A percentile compares a stretch with the other conserved stretches of the same genome.
phyloP scores from a whole-genome alignment of 768 basidiomycete genomes.

The Macrocybe gigantea region DNA sequence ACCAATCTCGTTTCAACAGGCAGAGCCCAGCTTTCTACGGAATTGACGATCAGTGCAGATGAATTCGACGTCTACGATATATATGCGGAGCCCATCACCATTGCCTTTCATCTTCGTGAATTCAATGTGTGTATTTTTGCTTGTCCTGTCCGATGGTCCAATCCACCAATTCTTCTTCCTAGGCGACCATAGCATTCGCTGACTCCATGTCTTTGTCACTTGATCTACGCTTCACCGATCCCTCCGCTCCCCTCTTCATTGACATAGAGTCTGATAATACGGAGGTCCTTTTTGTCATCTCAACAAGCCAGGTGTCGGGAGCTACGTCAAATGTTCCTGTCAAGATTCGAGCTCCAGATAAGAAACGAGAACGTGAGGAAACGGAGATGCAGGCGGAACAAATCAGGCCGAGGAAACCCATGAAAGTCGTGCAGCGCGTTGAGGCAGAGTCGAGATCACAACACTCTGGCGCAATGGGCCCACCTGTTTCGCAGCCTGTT shows the following conservation, averaged over 20 bases:
- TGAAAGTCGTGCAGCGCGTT: slow-evolving; percentile 42
- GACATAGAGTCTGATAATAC: slow-evolving; percentile 64
- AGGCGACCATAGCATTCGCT: slow-evolving; percentile 80
- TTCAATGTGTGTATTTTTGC: slow-evolving; percentile 53
- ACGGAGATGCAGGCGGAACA: slow-evolving; percentile 22
- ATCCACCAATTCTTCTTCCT: not conserved
- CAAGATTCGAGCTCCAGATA: slow-evolving; percentile 6
- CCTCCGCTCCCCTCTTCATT: slow-evolving; percentile 70
- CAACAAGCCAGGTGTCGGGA: slow-evolving; percentile 60
- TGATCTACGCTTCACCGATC: slow-evolving; percentile 72
- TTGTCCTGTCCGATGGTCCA: not conserved
- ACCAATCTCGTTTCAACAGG: slow-evolving; percentile 27
- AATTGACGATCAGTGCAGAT: slow-evolving; percentile 68
- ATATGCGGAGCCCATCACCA: slow-evolving; percentile 52
- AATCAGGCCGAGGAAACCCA: slow-evolving; percentile 43
- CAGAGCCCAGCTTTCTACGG: slow-evolving; percentile 62
- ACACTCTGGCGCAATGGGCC: slow-evolving; percentile 6
- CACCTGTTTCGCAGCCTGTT: slow-evolving; percentile 11
- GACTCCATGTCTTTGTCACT: slow-evolving; percentile 62
- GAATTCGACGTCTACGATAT: slow-evolving; percentile 81
- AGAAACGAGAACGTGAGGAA: slow-evolving; percentile 41
- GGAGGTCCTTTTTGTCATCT: slow-evolving; percentile 70
- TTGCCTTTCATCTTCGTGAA: slow-evolving; percentile 79
- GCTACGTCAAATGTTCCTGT: slow-evolving; percentile 15
- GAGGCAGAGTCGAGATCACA: slow-evolving; percentile 11